Percentiles rank a stretch among this genome's conserved stretches.
phyloP scores from a whole-genome alignment of 352 stramenopile species.

The Globisporangium cystogenes region DNA sequence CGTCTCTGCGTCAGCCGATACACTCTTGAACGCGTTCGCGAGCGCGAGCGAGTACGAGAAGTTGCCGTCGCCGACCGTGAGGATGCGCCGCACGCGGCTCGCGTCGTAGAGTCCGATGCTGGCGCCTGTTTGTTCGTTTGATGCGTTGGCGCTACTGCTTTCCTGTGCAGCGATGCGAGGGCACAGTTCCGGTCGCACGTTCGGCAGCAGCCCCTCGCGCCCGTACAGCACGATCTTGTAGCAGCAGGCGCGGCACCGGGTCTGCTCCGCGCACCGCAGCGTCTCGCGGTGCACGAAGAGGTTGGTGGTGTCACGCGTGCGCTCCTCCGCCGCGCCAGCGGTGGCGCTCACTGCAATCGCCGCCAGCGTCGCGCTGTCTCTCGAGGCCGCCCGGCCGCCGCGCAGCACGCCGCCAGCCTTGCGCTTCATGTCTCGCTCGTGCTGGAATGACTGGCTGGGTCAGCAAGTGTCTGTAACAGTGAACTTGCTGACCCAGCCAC shows the following conservation, averaged over 20 bases:
- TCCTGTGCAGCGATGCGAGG: conserved; percentile 27
- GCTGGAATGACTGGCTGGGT: background rate
- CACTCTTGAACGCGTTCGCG: conserved; percentile 39
- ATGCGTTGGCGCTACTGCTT: background rate
- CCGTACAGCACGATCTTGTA: conserved; percentile 83
- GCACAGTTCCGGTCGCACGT: conserved; percentile 76
- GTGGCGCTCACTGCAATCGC: background rate
- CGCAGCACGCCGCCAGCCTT: background rate
- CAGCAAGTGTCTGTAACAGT: no score
- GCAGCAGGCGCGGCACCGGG: conserved; percentile 78
- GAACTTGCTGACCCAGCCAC: no score
- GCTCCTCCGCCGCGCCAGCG: conserved; percentile 5
- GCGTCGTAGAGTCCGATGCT: conserved; percentile 59
- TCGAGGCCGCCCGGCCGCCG: background rate
- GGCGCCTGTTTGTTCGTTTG: conserved; percentile 1
- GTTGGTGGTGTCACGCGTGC: conserved; percentile 42
- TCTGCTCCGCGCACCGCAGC: conserved; percentile 52
- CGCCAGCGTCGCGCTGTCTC: background rate
- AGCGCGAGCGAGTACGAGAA: conserved; percentile 94
- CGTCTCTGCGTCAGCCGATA: conserved; percentile 1
- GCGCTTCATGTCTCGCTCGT: background rate
- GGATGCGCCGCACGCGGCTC: conserved; percentile 36
- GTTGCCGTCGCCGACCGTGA: conserved; percentile 96
- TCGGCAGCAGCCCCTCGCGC: conserved; percentile 47
- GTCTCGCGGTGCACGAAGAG: conserved; percentile 66